phyloP scores from a whole-genome alignment of 2,329 filamentous ascomycete species.

The Trichoderma lentiforme region DNA sequence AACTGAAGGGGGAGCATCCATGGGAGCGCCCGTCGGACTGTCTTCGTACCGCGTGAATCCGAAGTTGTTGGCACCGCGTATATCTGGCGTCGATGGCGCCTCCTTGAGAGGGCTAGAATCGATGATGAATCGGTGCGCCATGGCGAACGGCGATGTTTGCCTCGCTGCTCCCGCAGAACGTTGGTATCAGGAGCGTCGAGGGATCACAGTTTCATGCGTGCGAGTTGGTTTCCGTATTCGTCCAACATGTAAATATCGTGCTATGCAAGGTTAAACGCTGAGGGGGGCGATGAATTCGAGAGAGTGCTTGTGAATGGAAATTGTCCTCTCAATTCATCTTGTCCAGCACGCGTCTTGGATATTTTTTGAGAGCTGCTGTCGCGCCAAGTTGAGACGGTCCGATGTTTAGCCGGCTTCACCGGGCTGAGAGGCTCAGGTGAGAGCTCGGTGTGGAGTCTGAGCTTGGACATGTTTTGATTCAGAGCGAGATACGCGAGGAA shows the following conservation, averaged over 20 bases:
- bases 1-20: conserved; percentile 49
- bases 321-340: conserved; percentile 4
- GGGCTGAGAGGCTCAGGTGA: background rate
- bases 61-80: conserved; percentile 32
- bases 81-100: conserved; percentile 50
- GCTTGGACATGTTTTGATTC: background rate
- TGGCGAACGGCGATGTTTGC: conserved; percentile 25
- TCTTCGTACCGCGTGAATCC: conserved; percentile 41
- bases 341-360: conserved; percentile 22
- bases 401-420: conserved; percentile 20
- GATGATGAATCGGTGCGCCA: conserved; percentile 43
- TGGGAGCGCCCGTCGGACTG: conserved; percentile 52
- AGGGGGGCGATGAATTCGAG: background rate
- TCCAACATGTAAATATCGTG: background rate
- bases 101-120: conserved; percentile 44
- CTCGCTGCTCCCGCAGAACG: background rate
- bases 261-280: background rate
- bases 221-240: background rate
- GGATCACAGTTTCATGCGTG: conserved; percentile 8
- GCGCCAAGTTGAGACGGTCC: conserved; percentile 14
- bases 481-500: background rate
- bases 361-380: conserved; percentile 21
- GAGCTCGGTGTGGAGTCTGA: background rate
- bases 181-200: background rate
- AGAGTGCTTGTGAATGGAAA: background rate